A percentile compares a stretch with the other conserved stretches of the same genome.
Conservation (phyloP, 805 yeast genomes). For the Tetrapisispora phaffii region DNA sequence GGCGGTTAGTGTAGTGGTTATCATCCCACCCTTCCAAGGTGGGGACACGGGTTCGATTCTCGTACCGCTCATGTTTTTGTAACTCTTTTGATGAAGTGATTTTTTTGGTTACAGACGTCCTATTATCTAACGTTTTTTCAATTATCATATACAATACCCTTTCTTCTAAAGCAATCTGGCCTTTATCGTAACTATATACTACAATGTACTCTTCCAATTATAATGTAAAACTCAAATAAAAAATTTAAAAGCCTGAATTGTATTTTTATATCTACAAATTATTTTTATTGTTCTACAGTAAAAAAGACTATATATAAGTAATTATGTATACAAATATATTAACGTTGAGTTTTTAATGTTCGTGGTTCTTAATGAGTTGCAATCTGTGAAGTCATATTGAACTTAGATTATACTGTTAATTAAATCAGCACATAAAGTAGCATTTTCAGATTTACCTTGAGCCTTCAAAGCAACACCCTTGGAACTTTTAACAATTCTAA, state of each 20-base stretch:
- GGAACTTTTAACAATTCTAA: slow-evolving; percentile 44
- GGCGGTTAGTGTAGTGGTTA: slow-evolving; percentile 90
- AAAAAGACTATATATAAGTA: slow-evolving; percentile 1
- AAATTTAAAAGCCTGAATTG: neutral
- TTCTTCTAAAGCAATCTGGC: too few species aligned
- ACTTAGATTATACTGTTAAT: slow-evolving; percentile 22
- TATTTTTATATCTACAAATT: neutral
- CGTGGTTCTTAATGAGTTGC: neutral
- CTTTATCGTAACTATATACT: too few species aligned
- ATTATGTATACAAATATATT: neutral
- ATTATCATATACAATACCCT: neutral
- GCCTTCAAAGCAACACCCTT: slow-evolving; percentile 45
- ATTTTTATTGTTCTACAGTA: neutral
- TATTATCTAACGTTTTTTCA: too few species aligned
- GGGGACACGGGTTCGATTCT: slow-evolving; percentile 92
- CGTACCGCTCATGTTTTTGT: slow-evolving; percentile 39
- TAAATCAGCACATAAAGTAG: slow-evolving; percentile 22
- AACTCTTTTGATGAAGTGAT: neutral
- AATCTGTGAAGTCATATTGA: neutral
- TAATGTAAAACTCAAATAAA: neutral
- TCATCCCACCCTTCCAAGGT: slow-evolving; percentile 91
- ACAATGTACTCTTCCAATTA: neutral
- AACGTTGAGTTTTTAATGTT: neutral
- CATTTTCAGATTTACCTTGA: slow-evolving; percentile 48
- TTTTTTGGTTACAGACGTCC: too few species aligned